Evolutionary conservation across 805 yeast genomes (phyloP), one percentile per base, ranked within the genome.

Genomic region (Yarrowia deformans): DNA sequence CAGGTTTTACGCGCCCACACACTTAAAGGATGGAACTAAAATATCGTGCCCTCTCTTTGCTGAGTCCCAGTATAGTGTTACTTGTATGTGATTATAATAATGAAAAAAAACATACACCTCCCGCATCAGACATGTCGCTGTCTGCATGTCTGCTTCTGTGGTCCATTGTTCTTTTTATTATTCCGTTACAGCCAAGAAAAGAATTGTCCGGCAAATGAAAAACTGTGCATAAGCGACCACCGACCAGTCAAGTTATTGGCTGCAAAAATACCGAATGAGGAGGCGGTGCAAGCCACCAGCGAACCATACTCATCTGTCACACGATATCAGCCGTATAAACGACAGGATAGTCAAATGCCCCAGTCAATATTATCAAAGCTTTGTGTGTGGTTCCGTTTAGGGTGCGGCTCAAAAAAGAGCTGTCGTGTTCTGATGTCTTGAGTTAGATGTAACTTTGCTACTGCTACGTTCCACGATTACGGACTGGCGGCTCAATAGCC

Each of bases 391-490:
- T 23, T 23, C 29, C 29, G 29, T 23, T 23, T 23, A 23, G 29
- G 29, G 29, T 23, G 29, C 29, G 29, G 29, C 29, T 23, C 29
- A 23, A 23, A 23, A 23, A 23, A 2, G 29, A 23, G 29, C 42
- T 10, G 42, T 39, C 16, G 6, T 8, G n/a, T 23, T 23, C 43
- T 16, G n/a, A n/a, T 5, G 7, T 35, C 39, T 9, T 1, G 43
- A n/a, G n/a, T n/a, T n/a, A n/a, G 9, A 52, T 52, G 42, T 8
- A 35, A 52, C 58, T 52, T 52, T 52, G 58, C 58, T 35, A 19
- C 12, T 35, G 58, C 35, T 6, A 35, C 58, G 32, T 3, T 14
- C 35, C 49, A 39, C 14, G 2, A 19, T 2, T 19, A 46, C 34
- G 54, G 18, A 40, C n/a, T 8, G 18, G 18, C 18, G 43, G 18